These are phyloP conservation scores for Psilocybe azurescens DNA, from an alignment of 768 basidiomycete species.

Conservation along the genomic window DNA sequence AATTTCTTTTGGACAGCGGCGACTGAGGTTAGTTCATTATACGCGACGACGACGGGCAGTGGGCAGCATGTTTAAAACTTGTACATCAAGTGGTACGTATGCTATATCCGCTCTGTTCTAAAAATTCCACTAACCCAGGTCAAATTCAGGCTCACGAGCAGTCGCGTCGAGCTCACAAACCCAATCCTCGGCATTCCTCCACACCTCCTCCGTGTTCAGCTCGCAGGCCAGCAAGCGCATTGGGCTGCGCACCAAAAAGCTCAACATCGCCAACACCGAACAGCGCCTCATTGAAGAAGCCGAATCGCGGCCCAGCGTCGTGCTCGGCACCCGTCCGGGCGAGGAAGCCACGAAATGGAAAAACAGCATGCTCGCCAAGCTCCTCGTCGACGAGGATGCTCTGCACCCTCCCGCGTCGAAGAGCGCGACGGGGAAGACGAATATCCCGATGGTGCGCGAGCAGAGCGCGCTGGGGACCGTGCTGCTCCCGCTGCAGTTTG, in stretches of 20 bases:
- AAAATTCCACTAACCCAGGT: neutral
- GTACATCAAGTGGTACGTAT: conserved; percentile 22
- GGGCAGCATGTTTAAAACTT: conserved; percentile 22
- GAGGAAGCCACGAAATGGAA: conserved; percentile 69
- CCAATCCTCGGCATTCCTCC: conserved; percentile 24
- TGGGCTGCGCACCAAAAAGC: conserved; percentile 26
- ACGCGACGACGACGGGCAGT: neutral
- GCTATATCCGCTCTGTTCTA: neutral
- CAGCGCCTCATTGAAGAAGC: conserved; percentile 41
- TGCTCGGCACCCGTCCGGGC: conserved; percentile 73
- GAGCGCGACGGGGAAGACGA: conserved; percentile 17
- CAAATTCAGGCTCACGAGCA: conserved; percentile 23
- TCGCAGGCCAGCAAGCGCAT: conserved; percentile 24
- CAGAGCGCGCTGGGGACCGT: conserved; percentile 41
- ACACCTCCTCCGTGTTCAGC: conserved; percentile 27
- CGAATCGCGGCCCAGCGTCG: conserved; percentile 60
- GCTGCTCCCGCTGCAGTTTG: conserved; percentile 55
- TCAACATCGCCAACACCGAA: conserved; percentile 49
- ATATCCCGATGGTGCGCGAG: neutral
- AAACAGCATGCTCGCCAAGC: conserved; percentile 65
- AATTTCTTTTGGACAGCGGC: neutral
- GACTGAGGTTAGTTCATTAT: neutral
- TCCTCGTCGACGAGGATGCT: conserved; percentile 62
- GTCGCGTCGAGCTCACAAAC: conserved; percentile 20
- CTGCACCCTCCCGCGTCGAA: conserved; percentile 36